These are phyloP conservation scores for Lepraria neglecta DNA, from an alignment of 495 filamentous ascomycete genomes.

Conservation along the genomic window DNA sequence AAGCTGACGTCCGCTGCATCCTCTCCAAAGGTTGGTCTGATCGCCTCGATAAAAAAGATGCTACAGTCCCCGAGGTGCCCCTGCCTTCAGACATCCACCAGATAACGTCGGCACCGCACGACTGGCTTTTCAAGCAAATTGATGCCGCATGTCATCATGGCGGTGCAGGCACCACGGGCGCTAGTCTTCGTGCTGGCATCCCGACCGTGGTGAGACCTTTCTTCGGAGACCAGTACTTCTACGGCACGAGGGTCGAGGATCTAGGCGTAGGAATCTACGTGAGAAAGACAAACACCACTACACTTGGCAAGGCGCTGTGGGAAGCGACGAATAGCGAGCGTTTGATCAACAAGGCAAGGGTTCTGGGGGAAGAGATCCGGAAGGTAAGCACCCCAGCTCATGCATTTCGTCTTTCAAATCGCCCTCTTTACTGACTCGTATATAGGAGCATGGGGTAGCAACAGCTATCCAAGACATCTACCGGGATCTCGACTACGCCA, in stretches of 20 bases:
- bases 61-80: constrained; percentile 56
- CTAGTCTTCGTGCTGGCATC: constrained; percentile 83
- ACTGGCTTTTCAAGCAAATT: constrained; percentile 92
- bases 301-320: constrained; percentile 85
- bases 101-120: constrained; percentile 88
- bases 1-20: constrained; percentile 91
- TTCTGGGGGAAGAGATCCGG: constrained; percentile 79
- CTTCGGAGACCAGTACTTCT: constrained; percentile 98
- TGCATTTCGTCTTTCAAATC: constrained; percentile 8
- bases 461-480: constrained; percentile 90
- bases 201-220: constrained; percentile 95
- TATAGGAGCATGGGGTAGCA: constrained; percentile 79
- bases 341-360: constrained; percentile 79
- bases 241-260: constrained; percentile 80
- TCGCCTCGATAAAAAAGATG: constrained; percentile 57
- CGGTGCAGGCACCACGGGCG: constrained; percentile 91
- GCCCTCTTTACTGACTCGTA: constrained; percentile 17
- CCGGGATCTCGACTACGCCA: constrained; percentile 93
- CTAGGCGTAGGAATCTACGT: constrained; percentile 86
- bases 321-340: constrained; percentile 79
- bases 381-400: constrained; percentile 50
- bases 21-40: constrained; percentile 99
- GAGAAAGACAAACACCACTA: constrained; percentile 76
- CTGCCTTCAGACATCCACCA: constrained; percentile 77
- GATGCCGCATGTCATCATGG: constrained; percentile 95